A percentile compares a stretch with the other conserved stretches of the same genome.
Conservation (phyloP, 768 basidiomycete genomes). For the Rhizopogon vulgaris region DNA sequence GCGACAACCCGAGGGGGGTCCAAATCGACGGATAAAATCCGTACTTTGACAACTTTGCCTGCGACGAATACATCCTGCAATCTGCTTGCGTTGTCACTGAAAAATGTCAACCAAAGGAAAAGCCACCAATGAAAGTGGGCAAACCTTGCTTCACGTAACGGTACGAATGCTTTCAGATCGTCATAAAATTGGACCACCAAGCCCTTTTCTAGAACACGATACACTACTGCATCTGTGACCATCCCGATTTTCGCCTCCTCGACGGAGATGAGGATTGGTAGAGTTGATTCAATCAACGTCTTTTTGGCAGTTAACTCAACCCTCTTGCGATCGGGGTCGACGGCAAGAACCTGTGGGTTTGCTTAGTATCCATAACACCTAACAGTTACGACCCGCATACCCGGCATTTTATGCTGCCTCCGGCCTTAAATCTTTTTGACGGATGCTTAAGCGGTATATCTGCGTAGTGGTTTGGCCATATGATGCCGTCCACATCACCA, state of each 20-base stretch:
- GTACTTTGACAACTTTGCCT: conserved; percentile 82
- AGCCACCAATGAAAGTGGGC: conserved; percentile 11
- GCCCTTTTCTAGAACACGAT: conserved; percentile 74
- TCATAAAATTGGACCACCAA: conserved; percentile 90
- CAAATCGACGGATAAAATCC: conserved; percentile 59
- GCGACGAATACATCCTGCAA: conserved; percentile 61
- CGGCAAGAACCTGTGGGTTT: conserved; percentile 48
- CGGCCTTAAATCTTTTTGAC: conserved; percentile 52
- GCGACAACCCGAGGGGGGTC: conserved; percentile 66
- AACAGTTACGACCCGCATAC: conserved; percentile 48
- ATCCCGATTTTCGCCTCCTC: conserved; percentile 67
- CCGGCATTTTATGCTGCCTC: conserved; percentile 76
- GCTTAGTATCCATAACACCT: background rate
- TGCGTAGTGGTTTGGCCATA: conserved; percentile 94
- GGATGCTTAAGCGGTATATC: conserved; percentile 95
- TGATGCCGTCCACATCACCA: conserved; percentile 84
- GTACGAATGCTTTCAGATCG: conserved; percentile 76
- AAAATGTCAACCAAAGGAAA: background rate
- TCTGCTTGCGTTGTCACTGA: conserved; percentile 54
- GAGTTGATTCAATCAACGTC: conserved; percentile 72
- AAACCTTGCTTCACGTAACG: conserved; percentile 77
- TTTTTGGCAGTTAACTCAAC: conserved; percentile 89
- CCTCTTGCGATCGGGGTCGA: conserved; percentile 76
- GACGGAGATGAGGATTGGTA: conserved; percentile 60
- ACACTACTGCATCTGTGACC: conserved; percentile 77